A percentile compares a stretch with the other conserved stretches of the same genome.
phyloP scores from a whole-genome alignment of 345 rosid species.

The Raphanus raphanistrum region DNA sequence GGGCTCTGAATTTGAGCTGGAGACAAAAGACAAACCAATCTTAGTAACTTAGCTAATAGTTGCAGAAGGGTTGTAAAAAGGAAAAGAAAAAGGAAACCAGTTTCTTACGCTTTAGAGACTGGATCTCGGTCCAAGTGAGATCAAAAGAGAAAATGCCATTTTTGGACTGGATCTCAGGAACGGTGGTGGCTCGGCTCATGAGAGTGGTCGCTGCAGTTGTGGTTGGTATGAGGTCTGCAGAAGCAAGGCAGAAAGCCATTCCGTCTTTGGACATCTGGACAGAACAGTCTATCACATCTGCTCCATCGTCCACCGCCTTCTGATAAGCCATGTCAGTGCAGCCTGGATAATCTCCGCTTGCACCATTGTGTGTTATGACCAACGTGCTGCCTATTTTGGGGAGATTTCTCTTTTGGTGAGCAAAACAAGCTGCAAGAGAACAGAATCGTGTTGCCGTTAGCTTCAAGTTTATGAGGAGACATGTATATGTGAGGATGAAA shows the following conservation, averaged over 20 bases:
- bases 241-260: slow-evolving; percentile 67
- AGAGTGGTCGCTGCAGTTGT: slow-evolving; percentile 63
- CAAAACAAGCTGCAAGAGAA: slow-evolving; percentile 62
- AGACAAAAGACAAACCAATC: slow-evolving; percentile 9
- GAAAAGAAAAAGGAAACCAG: background rate
- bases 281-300: slow-evolving; percentile 74
- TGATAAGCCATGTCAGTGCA: slow-evolving; percentile 83
- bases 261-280: slow-evolving; percentile 92
- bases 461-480: background rate
- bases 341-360: slow-evolving; percentile 81
- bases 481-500: background rate
- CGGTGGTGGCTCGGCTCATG: slow-evolving; percentile 48
- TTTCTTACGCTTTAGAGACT: slow-evolving; percentile 66
- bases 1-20: slow-evolving; percentile 80
- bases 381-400: slow-evolving; percentile 43
- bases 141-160: slow-evolving; percentile 85
- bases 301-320: slow-evolving; percentile 74
- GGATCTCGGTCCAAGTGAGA: slow-evolving; percentile 83
- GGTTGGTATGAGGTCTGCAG: slow-evolving; percentile 56
- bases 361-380: slow-evolving; percentile 80
- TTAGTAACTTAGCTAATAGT: background rate
- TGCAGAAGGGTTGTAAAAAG: background rate
- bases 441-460: background rate
- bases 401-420: slow-evolving; percentile 36
- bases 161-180: slow-evolving; percentile 64